A percentile compares a stretch with the other conserved stretches of the same genome.
These are phyloP conservation scores for Coix lacrymajobi DNA, from an alignment of 176 grass and related monocot species.

Conservation along the genomic window DNA sequence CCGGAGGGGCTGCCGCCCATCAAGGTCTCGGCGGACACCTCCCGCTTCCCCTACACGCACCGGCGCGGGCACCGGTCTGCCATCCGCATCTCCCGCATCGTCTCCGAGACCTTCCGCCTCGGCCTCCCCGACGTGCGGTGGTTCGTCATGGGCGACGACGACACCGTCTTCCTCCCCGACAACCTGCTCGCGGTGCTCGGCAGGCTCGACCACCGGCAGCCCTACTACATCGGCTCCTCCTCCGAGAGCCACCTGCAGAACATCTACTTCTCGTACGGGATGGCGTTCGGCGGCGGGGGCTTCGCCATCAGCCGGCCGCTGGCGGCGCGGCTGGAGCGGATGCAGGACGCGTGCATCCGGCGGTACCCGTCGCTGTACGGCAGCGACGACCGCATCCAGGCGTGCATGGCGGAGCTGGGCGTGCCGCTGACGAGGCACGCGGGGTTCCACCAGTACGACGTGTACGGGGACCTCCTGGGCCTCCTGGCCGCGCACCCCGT, in stretches of 20 bases:
- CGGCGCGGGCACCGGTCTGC: conserved; percentile 78
- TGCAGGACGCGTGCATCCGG: conserved; percentile 80
- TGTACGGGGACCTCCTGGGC: conserved; percentile 87
- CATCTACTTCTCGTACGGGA: conserved; percentile 93
- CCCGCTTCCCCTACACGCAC: conserved; percentile 76
- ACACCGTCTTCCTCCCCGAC: conserved; percentile 86
- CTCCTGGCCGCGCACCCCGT: conserved; percentile 81
- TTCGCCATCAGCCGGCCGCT: conserved; percentile 92
- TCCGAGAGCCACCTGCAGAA: conserved; percentile 91
- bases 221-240: conserved; percentile 87
- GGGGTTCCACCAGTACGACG: conserved; percentile 96
- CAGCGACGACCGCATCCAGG: conserved; percentile 95
- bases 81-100: conserved; percentile 93
- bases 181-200: conserved; percentile 72
- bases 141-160: conserved; percentile 98
- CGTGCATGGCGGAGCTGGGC: conserved; percentile 98
- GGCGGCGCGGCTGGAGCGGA: conserved; percentile 44
- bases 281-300: conserved; percentile 89
- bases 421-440: conserved; percentile 80
- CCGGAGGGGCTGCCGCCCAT: conserved; percentile 49
- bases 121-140: conserved; percentile 64
- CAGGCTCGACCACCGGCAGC: conserved; percentile 77
- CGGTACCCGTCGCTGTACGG: conserved; percentile 88
- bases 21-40: conserved; percentile 68
- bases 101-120: conserved; percentile 88